Conservation (phyloP, 2,329 filamentous ascomycete genomes). For the Aspergillus tubingensis region DNA sequence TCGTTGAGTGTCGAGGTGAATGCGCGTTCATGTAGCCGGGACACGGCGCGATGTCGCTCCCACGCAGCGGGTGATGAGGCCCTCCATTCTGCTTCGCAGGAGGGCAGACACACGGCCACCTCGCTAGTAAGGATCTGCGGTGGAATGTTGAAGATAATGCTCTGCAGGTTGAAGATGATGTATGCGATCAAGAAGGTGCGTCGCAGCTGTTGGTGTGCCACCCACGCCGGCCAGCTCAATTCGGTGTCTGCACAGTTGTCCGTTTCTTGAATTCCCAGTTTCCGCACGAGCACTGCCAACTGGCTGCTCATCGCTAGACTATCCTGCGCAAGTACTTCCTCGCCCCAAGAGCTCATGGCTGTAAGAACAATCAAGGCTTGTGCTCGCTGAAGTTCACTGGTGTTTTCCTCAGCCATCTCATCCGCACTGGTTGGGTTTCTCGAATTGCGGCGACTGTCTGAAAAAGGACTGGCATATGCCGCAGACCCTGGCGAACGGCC, state of each 20-base stretch:
- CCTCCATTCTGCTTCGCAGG: slow-evolving; percentile 24
- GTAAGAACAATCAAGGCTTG: slow-evolving; percentile 19
- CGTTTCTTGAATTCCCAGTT: neutral
- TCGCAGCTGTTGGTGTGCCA: slow-evolving; percentile 23
- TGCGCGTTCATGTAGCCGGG: neutral
- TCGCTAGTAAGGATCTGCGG: slow-evolving; percentile 28
- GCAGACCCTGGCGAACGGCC: neutral
- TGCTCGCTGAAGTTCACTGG: neutral
- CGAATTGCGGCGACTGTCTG: neutral
- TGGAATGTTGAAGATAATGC: slow-evolving; percentile 30
- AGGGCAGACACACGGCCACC: slow-evolving; percentile 27
- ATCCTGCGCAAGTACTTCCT: slow-evolving; percentile 1
- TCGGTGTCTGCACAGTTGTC: neutral
- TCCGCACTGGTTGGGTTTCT: neutral
- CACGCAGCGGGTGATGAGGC: slow-evolving; percentile 11
- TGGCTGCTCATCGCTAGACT: neutral
- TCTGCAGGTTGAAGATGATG: slow-evolving; percentile 32
- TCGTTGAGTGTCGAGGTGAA: neutral
- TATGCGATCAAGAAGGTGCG: slow-evolving; percentile 32
- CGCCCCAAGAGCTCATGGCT: slow-evolving; percentile 16
- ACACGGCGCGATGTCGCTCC: neutral
- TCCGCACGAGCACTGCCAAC: neutral
- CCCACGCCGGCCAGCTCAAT: slow-evolving; percentile 28
- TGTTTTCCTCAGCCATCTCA: neutral
- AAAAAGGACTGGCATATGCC: neutral